These are phyloP conservation scores for Plectranthus barbatus DNA, from an alignment of 257 asterid species.

Conservation along the genomic window DNA sequence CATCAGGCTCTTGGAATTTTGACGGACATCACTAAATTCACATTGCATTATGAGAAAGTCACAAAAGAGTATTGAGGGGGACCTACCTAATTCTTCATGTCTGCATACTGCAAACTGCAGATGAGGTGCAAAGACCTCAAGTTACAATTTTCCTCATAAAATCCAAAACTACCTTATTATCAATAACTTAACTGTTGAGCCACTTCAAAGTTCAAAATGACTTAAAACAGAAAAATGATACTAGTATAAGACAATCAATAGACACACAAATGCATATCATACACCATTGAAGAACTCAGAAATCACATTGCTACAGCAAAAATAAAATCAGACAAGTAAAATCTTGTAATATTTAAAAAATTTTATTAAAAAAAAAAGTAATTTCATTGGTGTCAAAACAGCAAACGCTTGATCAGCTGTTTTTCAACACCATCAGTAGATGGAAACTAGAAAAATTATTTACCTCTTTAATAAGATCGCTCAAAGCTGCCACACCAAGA, in stretches of 20 bases:
- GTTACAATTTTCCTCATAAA: no score
- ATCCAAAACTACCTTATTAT: background rate
- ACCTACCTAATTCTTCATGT: constrained; percentile 15
- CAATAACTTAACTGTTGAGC: background rate
- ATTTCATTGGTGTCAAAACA: background rate
- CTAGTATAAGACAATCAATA: background rate
- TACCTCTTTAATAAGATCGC: constrained; percentile 89
- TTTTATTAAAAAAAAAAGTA: background rate
- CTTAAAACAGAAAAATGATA: background rate
- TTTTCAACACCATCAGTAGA: background rate
- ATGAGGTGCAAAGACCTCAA: no score
- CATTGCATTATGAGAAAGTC: background rate
- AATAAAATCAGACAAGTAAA: background rate
- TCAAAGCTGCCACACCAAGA: constrained; percentile 75
- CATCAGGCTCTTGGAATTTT: no score
- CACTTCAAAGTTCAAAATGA: background rate
- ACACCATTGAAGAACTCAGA: background rate
- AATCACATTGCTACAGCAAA: no score
- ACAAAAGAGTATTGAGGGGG: background rate
- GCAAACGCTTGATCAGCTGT: no score
- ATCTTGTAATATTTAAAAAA: background rate
- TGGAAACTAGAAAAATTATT: background rate
- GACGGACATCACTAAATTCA: no score
- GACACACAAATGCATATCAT: background rate
- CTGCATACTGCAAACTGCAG: constrained; percentile 2